Base-by-base conservation (phyloP, 306 rosid genomes). In the Astragalus glycyphyllos region DNA sequence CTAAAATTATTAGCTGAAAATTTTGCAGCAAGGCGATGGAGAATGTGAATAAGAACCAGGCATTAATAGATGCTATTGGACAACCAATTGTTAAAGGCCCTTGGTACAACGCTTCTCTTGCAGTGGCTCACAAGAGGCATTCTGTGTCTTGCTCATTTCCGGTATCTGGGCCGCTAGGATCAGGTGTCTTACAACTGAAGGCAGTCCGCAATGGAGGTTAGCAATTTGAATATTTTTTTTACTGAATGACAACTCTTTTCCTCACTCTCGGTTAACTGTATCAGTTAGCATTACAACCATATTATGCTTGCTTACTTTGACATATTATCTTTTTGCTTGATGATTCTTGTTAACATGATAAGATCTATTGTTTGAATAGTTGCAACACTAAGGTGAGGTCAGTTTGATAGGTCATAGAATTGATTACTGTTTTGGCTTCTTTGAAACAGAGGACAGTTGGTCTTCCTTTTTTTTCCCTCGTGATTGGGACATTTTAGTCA, bases 21-120 rank as follows among this genome's bases (percentile, higher is more conserved):
- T 55, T 72, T 75, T 87, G 62, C 89, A 94, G 99, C 80, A 87
- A 89, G 84, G 99, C 97, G 69, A 82, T 95, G 87, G 96, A 95
- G 85, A 78, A 89, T 69, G 89, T 62, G 62, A 79, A 74, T 69
- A 77, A 77, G 66, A 91, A 85, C 84, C 84, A 77, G 61, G 86
- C 83, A 63, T 17, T 95, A 59, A 76, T 59, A 81, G 92, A 89
- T 69, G 92, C 97, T 61, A 80, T 95, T 49, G 99, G 99, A 54
- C 92, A 91, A 75, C 99, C 99, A 48, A 76, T 95, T 65, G 79
- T 66, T 55, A 90, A 82, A 81, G 99, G 99, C 60, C 87, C 97
- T 60, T 94, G 99, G 99, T 94, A 91, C 81, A 89, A 86, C 81
- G 96, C 97, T 57, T 85, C 96, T 50, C 99, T 94, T 61, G 99